Base-by-base conservation (phyloP, 495 filamentous ascomycete genomes). In the Penicillium roqueforti region DNA sequence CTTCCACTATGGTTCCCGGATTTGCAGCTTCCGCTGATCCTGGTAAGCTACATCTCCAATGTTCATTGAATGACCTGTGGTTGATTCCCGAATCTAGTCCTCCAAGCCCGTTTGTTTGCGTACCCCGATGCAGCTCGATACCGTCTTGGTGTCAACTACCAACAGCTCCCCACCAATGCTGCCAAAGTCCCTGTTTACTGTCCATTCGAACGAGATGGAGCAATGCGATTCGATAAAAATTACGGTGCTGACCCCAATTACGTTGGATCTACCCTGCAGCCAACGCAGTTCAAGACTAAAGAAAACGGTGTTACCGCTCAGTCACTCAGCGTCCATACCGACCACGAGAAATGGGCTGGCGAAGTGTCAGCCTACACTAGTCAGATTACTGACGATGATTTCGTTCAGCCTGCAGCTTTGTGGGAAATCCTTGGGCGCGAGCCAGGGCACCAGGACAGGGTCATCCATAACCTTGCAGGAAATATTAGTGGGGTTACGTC, bases 71-170 rank as follows among this genome's bases (percentile, higher is more conserved):
- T 63, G 6, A 32, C 13, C 4, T 32, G 1, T 14, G 0, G 0
- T 6, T 6, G 14, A 26, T 26, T 26, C 25, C 25, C 4, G 25
- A 1, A 26, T 5, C 4, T 26, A 68, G 73, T 89, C 46, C 76
- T 89, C 1, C 87, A 89, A 67, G 83, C 81, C 41, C 75, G 86
- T 20, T 77, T 87, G 68, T 87, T 88, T 64, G 77, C 82, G 46
- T 89, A 89, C 62, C 81, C 81, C 1, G 86, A 89, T 53, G 81
- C 87, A 0, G 77, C 80, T 22, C 78, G 83, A 44, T 82, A 89
- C 66, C 78, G 86, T 1, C 77, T 88, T 16, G 86, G 86, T 5
- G 78, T 77, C 23, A 88, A 88, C 63, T 83, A 83, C 52, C 78
- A 85, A 45, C 78, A 81, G 50, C 74, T 87, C 4, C 62, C 59